phyloP scores from a whole-genome alignment of 2,329 filamentous ascomycete species.

The Dactylellina haptotyla region DNA sequence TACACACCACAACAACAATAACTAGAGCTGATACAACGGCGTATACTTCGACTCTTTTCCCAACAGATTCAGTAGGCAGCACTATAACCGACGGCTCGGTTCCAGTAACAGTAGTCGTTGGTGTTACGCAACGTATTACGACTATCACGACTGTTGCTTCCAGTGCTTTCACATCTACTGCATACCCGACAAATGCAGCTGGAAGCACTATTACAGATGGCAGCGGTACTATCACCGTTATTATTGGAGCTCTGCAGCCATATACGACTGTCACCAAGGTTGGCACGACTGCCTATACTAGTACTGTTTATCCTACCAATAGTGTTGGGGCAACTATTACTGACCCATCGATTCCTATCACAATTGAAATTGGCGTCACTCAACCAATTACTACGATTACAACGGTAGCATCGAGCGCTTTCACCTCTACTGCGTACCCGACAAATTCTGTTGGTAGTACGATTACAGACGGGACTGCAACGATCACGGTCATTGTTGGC shows the following conservation, averaged over 20 bases:
- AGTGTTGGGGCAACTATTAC: neutral
- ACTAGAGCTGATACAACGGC: neutral
- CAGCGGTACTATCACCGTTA: neutral
- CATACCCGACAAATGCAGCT: neutral
- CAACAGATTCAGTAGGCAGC: neutral
- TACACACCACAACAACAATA: neutral
- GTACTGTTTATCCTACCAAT: neutral
- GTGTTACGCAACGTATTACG: neutral
- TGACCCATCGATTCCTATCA: neutral
- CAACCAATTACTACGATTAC: neutral
- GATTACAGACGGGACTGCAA: neutral
- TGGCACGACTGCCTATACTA: neutral
- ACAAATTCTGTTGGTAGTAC: constrained; percentile 4
- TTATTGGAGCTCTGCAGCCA: neutral
- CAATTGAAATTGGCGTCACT: neutral
- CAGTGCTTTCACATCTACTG: neutral
- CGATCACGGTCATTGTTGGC: constrained; percentile 2
- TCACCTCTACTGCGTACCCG: neutral
- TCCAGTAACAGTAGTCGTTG: neutral
- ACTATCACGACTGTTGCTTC: neutral
- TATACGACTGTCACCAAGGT: neutral
- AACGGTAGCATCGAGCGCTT: neutral
- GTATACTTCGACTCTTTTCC: neutral
- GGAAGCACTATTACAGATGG: no score
- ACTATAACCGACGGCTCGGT: neutral